Evolutionary conservation across 768 basidiomycete species (phyloP).

Genomic region (Amanita rubescens): DNA sequence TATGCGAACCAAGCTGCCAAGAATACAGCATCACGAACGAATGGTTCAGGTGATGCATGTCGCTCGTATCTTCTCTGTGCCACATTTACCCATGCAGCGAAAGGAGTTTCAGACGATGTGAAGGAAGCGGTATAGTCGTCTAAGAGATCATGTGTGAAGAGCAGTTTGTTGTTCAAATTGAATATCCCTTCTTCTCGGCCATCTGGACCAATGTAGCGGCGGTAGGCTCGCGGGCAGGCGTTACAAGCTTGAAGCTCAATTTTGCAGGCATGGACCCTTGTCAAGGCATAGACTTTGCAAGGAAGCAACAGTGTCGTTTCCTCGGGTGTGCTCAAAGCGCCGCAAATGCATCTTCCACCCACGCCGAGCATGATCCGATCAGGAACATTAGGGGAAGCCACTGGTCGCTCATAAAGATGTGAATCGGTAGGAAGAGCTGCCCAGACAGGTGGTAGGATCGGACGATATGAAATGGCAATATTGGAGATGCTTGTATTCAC

Average conservation of each 20-base stretch:
- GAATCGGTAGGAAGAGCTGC: neutral
- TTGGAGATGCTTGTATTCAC: neutral
- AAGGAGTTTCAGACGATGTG: constrained; percentile 29
- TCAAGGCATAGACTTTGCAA: neutral
- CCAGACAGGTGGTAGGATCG: neutral
- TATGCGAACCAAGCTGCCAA: constrained; percentile 27
- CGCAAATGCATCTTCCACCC: too few relatives aligned
- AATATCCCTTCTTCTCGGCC: constrained; percentile 20
- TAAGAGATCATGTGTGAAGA: constrained; percentile 26
- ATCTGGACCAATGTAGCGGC: constrained; percentile 24
- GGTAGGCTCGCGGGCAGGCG: neutral
- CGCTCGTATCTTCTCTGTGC: constrained; percentile 16
- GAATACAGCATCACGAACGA: constrained; percentile 23
- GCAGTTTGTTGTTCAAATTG: constrained; percentile 24
- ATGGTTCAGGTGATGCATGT: constrained; percentile 7
- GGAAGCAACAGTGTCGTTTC: neutral
- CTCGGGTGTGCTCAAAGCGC: too few relatives aligned
- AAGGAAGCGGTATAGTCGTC: constrained; percentile 26
- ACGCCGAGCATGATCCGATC: too few relatives aligned
- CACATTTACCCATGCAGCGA: constrained; percentile 20
- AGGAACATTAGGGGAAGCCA: too few relatives aligned
- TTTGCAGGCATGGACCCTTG: neutral
- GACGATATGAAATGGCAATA: neutral
- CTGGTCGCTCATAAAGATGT: neutral
- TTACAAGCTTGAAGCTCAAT: neutral